Percentiles rank a stretch among this genome's conserved stretches.
Evolutionary conservation across 257 asterid genomes (phyloP).

Genomic region (Cinchona pubescens): DNA sequence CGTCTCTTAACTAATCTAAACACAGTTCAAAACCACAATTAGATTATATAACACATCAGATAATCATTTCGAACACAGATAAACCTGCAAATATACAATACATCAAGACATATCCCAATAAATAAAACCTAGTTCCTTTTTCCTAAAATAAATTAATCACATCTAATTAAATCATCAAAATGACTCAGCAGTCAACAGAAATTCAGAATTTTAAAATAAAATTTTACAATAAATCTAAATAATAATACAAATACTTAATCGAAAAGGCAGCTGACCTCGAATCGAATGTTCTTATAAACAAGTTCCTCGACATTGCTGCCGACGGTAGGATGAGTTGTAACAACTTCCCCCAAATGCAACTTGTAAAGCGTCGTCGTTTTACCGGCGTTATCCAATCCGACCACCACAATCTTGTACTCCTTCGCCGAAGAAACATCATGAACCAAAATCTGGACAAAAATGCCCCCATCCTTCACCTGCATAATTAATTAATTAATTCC

Average conservation of each 20-base stretch:
- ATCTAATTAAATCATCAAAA: too few species aligned
- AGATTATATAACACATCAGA: background rate
- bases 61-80: background rate
- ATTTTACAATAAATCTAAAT: too few species aligned
- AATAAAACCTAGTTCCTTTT: too few species aligned
- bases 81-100: too few species aligned
- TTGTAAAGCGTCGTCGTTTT: conserved; percentile 96
- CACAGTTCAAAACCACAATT: background rate
- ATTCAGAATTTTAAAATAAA: too few species aligned
- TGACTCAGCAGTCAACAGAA: too few species aligned
- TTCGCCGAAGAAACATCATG: conserved; percentile 91
- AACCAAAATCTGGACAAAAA: conserved; percentile 86
- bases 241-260: too few species aligned
- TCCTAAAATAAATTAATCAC: background rate
- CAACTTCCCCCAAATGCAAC: conserved; percentile 79
- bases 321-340: conserved; percentile 94
- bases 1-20: background rate
- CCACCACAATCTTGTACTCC: conserved; percentile 98
- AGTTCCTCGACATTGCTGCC: conserved; percentile 99
- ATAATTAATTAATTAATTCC: background rate
- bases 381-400: conserved; percentile 96
- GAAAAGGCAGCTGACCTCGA: conserved; percentile 51
- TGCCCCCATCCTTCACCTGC: conserved; percentile 62
- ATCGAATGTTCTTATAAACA: conserved; percentile 85
- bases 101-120: too few species aligned